Base-by-base conservation (phyloP, 2,329 filamentous ascomycete species). In the Verticillium nubilum region DNA sequence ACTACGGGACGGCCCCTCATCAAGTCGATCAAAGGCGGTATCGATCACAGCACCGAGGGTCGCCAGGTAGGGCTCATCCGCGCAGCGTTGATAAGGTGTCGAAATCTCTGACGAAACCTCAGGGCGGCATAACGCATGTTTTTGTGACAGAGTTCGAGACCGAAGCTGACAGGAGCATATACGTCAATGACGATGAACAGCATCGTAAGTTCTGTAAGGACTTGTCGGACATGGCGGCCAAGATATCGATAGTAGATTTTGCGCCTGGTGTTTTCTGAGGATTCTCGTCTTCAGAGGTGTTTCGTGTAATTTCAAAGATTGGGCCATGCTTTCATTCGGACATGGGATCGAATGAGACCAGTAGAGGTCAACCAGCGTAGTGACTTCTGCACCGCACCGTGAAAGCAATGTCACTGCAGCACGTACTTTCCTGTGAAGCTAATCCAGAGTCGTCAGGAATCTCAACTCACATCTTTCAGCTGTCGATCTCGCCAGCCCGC, bases 101-200 rank as follows among this genome's bases (percentile, higher is more conserved):
- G n/a, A n/a, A n/a, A n/a, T n/a, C n/a, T n/a, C n/a, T 23, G 42
- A 47, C 19, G 25, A 13, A 19, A 13, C 3, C 17, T 52, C 61
- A 86, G 87, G 78, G 80, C 55, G 87, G 82, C 0, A 83, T 88
- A 56, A 86, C 86, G 0, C 89, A 92, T 68, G 86, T 79, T 0
- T 92, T 92, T 63, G 80, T 92, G 2, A 79, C 82, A 25, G 83
- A 90, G 65, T 92, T 92, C 60, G 79, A 81, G 10, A 86, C 71
- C 25, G 76, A 76, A 19, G 80, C 84, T 62, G 88, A 92, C 67
- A 77, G 88, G 54, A 80, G 86, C 61, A 91, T 90, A 66, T 92
- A 92, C 17, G 42, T 47, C 42, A 25, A 56, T 13, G 54, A 42
- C 6, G 25, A 42, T n/a, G 33, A 15, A 6, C 54, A 26, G 33